Conservation (phyloP, 2,329 filamentous ascomycete species). For the Pseudonectria foliicola region DNA sequence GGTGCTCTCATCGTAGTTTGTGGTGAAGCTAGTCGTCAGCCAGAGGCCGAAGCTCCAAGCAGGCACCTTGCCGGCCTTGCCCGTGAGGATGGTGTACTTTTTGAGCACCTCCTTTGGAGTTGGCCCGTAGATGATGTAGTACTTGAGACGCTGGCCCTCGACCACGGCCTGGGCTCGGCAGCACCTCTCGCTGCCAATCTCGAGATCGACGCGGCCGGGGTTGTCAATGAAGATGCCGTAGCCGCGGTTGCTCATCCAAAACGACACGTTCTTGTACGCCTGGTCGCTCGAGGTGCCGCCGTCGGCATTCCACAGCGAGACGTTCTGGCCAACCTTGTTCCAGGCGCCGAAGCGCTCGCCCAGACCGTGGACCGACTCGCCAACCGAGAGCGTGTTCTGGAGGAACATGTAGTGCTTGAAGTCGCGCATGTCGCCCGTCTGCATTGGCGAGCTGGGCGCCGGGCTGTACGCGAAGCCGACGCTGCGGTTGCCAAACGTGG, state of each 20-base stretch:
- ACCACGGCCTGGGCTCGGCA: conserved; percentile 64
- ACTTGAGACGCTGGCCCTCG: conserved; percentile 62
- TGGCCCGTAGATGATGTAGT: conserved; percentile 66
- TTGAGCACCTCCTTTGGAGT: conserved; percentile 65
- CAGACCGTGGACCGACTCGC: conserved; percentile 65
- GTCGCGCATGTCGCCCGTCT: conserved; percentile 30
- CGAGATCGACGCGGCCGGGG: conserved; percentile 61
- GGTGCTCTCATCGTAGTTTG: conserved; percentile 63
- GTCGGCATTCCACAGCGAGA: conserved; percentile 58
- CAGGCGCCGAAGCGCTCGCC: conserved; percentile 72
- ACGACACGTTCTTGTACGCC: conserved; percentile 65
- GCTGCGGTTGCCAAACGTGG: conserved; percentile 31
- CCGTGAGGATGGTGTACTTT: conserved; percentile 61
- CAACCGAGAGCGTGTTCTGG: conserved; percentile 46
- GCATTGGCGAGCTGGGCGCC: conserved; percentile 27
- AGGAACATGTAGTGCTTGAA: conserved; percentile 51
- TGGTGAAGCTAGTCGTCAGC: conserved; percentile 71
- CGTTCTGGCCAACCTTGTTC: conserved; percentile 66
- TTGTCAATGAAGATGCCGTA: conserved; percentile 73
- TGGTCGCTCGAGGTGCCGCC: conserved; percentile 62
- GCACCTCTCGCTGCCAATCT: conserved; percentile 68
- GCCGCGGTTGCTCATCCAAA: conserved; percentile 64
- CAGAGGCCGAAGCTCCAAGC: conserved; percentile 71
- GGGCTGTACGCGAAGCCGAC: conserved; percentile 32
- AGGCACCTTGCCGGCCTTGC: conserved; percentile 56